phyloP scores from a whole-genome alignment of 2,329 filamentous ascomycete genomes.

The Sclerotinia minor region DNA sequence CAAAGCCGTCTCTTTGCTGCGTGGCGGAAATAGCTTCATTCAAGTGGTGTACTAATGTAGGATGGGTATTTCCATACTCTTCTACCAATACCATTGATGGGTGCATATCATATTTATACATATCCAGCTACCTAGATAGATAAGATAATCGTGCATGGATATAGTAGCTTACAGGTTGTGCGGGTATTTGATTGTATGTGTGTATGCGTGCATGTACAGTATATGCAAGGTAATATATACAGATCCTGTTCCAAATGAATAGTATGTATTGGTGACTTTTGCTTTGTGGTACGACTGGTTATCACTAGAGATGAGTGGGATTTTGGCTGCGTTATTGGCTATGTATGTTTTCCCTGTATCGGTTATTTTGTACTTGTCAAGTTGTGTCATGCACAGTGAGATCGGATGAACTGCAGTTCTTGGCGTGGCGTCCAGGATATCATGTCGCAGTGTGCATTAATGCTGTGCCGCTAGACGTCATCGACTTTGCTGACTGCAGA shows the following conservation, averaged over 20 bases:
- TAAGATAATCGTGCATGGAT: neutral
- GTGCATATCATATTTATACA: neutral
- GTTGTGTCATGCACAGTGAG: neutral
- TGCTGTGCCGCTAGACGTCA: neutral
- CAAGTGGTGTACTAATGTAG: too few species aligned
- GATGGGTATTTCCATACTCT: too few species aligned
- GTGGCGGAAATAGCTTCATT: too few species aligned
- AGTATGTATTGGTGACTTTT: neutral
- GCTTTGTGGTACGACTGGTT: neutral
- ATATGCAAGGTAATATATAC: neutral
- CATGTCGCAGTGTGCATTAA: neutral
- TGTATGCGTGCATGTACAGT: neutral
- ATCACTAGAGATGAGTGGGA: neutral
- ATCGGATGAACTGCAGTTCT: constrained; percentile 9
- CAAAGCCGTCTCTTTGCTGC: too few species aligned
- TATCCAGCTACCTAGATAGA: neutral
- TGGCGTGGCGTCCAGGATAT: neutral
- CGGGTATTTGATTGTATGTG: neutral
- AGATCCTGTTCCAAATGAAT: neutral
- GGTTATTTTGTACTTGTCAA: neutral
- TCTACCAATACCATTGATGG: neutral
- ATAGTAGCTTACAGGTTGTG: neutral
- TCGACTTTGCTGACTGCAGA: neutral
- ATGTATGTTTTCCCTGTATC: neutral
- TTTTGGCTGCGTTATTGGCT: neutral